Conservation (phyloP, 2,329 filamentous ascomycete genomes). For the Dryadomyces sulphureus region DNA sequence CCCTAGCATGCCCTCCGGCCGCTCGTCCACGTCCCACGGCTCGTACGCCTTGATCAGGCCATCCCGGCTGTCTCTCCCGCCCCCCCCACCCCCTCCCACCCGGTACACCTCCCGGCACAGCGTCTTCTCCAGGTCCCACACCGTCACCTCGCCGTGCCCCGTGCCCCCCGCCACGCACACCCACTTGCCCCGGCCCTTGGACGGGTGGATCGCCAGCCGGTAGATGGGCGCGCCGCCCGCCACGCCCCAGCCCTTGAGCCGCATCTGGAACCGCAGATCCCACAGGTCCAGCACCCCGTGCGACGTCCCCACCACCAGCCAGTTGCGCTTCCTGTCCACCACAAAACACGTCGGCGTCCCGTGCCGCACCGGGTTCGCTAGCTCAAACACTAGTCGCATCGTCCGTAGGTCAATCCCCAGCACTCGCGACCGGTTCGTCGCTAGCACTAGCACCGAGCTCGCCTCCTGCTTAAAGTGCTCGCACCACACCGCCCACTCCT, state of each 20-base stretch:
- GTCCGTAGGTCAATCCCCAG: constrained; percentile 74
- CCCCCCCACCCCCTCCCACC: constrained; percentile 31
- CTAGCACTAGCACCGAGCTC: constrained; percentile 69
- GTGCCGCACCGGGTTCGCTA: constrained; percentile 83
- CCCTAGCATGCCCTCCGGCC: constrained; percentile 70
- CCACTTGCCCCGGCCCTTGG: constrained; percentile 65
- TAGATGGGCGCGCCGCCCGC: constrained; percentile 69
- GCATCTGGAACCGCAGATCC: constrained; percentile 89
- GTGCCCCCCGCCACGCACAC: constrained; percentile 83
- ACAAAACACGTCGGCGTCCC: constrained; percentile 86
- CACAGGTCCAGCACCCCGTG: constrained; percentile 88
- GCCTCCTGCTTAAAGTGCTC: constrained; percentile 80
- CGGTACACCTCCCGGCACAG: constrained; percentile 83
- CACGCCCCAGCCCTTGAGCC: constrained; percentile 77
- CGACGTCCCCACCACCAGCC: constrained; percentile 81
- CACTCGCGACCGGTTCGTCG: constrained; percentile 74
- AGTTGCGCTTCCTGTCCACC: constrained; percentile 71
- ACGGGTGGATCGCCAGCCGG: constrained; percentile 63
- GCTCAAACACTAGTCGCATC: constrained; percentile 66
- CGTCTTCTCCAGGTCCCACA: constrained; percentile 89
- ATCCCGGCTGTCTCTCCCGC: background rate
- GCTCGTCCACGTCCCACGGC: constrained; percentile 80
- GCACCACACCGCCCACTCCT: constrained; percentile 75
- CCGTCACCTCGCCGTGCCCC: constrained; percentile 73
- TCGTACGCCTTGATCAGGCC: constrained; percentile 48